phyloP scores from a whole-genome alignment of 1,284 basidiomycete genomes.

The Kwoniella shivajii region DNA sequence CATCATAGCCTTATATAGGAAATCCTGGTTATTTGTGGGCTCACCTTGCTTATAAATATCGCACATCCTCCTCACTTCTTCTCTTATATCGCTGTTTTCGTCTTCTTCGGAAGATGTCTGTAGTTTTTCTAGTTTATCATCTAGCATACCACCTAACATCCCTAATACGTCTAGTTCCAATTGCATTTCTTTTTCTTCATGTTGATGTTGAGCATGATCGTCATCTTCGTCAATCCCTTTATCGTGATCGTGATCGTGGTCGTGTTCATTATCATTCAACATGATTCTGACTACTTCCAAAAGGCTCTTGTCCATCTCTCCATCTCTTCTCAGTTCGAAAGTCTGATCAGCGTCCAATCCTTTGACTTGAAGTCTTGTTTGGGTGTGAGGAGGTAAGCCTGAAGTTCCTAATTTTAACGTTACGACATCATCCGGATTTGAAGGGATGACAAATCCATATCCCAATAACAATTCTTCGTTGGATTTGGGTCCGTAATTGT shows the following conservation, averaged over 20 bases:
- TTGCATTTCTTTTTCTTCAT: conserved; percentile 65
- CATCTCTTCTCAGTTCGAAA: conserved; percentile 67
- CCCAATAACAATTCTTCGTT: conserved; percentile 84
- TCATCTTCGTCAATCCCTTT: conserved; percentile 58
- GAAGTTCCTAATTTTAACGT: conserved; percentile 69
- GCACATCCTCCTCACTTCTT: conserved; percentile 34
- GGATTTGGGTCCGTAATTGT: conserved; percentile 66
- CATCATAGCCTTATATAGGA: background rate
- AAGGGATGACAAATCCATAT: conserved; percentile 76
- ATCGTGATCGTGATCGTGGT: conserved; percentile 43
- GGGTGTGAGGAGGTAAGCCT: conserved; percentile 7
- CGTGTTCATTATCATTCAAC: conserved; percentile 37
- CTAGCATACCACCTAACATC: conserved; percentile 66
- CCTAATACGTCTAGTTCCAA: conserved; percentile 60
- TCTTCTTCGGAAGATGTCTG: conserved; percentile 43
- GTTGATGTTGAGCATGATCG: conserved; percentile 41
- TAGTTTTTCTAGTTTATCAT: conserved; percentile 61
- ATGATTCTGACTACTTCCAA: conserved; percentile 61
- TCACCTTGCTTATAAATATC: conserved; percentile 41
- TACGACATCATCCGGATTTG: conserved; percentile 82
- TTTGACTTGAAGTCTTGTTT: conserved; percentile 26
- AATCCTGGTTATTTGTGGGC: too few relatives aligned
- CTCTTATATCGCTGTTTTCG: conserved; percentile 10
- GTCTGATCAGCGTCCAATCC: conserved; percentile 50
- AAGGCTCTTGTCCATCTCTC: conserved; percentile 61